phyloP scores from a whole-genome alignment of 2,329 filamentous ascomycete genomes.

The Capronia coronata region DNA sequence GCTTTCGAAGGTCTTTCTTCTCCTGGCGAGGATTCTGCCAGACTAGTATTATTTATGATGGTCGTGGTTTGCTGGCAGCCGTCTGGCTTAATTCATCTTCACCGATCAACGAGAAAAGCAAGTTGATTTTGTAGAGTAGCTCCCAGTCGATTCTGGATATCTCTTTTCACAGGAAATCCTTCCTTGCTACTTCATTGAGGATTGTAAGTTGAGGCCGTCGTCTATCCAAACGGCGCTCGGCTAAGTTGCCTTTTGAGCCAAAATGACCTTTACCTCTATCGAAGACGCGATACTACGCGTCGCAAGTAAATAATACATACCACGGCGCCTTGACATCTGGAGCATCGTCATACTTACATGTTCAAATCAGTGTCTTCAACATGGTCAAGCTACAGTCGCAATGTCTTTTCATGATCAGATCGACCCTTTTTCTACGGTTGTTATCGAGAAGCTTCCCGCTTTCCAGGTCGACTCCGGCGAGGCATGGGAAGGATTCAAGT shows the following conservation, averaged over 20 bases:
- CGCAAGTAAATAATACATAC: constrained; percentile 1
- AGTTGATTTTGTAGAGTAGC: no score
- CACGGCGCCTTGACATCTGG: no score
- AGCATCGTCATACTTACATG: no score
- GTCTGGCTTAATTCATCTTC: no score
- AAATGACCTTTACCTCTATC: background rate
- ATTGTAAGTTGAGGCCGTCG: background rate
- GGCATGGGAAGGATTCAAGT: constrained; percentile 24
- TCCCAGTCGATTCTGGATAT: no score
- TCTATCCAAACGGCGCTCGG: background rate
- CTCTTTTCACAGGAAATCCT: no score
- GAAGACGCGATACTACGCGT: background rate
- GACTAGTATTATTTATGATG: no score
- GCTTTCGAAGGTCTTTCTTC: no score
- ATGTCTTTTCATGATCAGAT: constrained; percentile 10
- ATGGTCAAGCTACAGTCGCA: background rate
- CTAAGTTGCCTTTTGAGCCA: constrained; percentile 1
- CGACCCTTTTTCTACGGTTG: constrained; percentile 11
- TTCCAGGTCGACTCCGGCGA: background rate
- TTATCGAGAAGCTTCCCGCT: constrained; percentile 1
- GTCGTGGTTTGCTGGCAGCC: no score
- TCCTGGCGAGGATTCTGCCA: no score
- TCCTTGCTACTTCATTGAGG: no score
- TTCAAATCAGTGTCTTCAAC: background rate
- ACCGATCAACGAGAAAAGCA: no score